phyloP scores from a whole-genome alignment of 2,329 filamentous ascomycete species.

The Neurospora crassa region DNA sequence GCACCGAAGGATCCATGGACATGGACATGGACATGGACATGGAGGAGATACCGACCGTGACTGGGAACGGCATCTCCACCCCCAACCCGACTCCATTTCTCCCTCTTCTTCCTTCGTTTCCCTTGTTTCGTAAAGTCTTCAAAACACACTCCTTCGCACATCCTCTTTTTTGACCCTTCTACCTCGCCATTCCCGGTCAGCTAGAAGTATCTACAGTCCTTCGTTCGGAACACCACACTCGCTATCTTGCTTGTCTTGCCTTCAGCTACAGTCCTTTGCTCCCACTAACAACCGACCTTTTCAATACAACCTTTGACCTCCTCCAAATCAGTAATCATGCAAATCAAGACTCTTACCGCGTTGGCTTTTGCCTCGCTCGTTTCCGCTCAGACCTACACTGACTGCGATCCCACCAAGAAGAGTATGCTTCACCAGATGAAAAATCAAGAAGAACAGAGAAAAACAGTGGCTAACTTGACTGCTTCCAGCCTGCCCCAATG shows the following conservation, averaged over 20 bases:
- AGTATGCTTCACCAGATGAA: constrained; percentile 12
- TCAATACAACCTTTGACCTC: background rate
- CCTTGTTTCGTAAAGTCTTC: background rate
- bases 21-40: background rate
- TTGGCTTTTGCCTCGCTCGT: constrained; percentile 41
- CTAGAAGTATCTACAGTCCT: constrained; percentile 4
- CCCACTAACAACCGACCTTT: background rate
- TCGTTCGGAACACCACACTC: background rate
- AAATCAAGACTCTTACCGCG: constrained; percentile 29
- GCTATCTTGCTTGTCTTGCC: constrained; percentile 1
- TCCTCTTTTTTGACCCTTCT: background rate
- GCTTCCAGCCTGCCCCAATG: constrained; percentile 52
- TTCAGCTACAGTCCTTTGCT: background rate
- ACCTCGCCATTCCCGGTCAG: constrained; percentile 3
- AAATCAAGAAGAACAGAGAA: background rate
- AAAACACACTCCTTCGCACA: background rate
- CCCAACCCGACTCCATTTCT: background rate
- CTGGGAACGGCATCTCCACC: background rate
- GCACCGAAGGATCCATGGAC: background rate
- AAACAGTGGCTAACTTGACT: background rate
- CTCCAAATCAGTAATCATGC: background rate
- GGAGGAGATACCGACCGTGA: background rate
- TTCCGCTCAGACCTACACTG: constrained; percentile 46
- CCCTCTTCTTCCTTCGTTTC: background rate
- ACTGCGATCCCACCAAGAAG: constrained; percentile 43